Percentiles rank a stretch among this genome's conserved stretches.
Evolutionary conservation across 305 asterid genomes (phyloP).

Genomic region (Solanum hybrid): DNA sequence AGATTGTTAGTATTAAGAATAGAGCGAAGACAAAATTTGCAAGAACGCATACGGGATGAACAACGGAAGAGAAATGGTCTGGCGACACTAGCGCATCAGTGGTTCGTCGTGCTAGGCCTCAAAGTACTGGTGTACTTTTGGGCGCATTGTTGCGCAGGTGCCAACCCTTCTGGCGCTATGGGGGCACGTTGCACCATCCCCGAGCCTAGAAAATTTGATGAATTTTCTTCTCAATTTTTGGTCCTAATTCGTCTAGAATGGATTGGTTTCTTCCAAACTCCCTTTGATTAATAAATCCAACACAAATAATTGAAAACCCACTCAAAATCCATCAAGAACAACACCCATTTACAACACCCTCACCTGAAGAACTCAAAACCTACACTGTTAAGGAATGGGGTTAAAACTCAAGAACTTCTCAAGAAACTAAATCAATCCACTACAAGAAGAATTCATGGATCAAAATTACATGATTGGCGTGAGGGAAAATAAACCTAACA

Average conservation of each 20-base stretch:
- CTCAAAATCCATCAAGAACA: not conserved
- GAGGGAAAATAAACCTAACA: too few species aligned
- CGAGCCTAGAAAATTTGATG: not conserved
- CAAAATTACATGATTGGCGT: too few species aligned
- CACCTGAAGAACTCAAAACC: not conserved
- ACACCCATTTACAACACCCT: not conserved
- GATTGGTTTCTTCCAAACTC: not conserved
- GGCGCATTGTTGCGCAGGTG: not conserved
- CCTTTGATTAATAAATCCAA: not conserved
- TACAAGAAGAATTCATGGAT: too few species aligned
- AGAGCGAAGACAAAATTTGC: not conserved
- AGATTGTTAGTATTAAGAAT: not conserved
- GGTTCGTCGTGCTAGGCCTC: not conserved
- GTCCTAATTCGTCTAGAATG: not conserved
- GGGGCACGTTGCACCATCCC: not conserved
- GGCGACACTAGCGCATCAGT: not conserved
- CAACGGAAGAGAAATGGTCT: not conserved
- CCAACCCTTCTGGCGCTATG: not conserved
- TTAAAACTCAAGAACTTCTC: too few species aligned
- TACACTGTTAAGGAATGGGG: too few species aligned
- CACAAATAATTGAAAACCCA: not conserved
- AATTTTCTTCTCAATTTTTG: not conserved
- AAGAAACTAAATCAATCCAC: too few species aligned
- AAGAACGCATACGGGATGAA: not conserved
- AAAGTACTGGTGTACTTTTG: too few species aligned